phyloP scores from a whole-genome alignment of 108 stramenopile species.

The Nannochloropsis granulata region DNA sequence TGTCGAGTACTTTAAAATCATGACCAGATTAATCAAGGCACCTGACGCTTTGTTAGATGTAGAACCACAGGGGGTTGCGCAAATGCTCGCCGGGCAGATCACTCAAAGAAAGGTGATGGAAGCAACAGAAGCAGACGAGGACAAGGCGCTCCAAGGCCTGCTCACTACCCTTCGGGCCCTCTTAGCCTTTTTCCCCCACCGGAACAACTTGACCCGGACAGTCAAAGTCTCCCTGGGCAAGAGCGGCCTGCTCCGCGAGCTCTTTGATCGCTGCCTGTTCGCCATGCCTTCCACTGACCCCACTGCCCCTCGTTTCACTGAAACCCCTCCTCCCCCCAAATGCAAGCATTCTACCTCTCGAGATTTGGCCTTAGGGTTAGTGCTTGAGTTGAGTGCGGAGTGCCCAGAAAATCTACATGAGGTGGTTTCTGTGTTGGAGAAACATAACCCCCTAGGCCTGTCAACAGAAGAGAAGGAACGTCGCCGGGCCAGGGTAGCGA shows the following conservation, averaged over 20 bases:
- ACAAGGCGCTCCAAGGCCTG: not conserved
- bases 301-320: not conserved
- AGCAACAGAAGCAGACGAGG: not conserved
- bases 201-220: not conserved
- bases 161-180: not conserved
- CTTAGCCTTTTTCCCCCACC: not conserved
- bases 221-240: not conserved
- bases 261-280: conserved; percentile 17
- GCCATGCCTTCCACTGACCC: not conserved
- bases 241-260: conserved; percentile 12
- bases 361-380: not conserved
- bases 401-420: not conserved
- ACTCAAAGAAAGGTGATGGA: not conserved
- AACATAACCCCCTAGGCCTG: not conserved
- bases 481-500: not conserved
- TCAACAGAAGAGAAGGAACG: not conserved
- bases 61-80: not conserved
- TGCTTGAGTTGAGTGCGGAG: not conserved
- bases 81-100: not conserved
- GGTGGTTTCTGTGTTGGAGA: not conserved
- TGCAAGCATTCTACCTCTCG: not conserved
- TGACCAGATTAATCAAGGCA: not conserved
- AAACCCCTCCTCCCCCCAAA: not conserved
- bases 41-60: not conserved
- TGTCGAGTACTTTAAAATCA: not conserved